Evolutionary conservation across 495 filamentous ascomycete species (phyloP), one percentile per base, ranked within the genome.

Genomic region (Entonaema liquescens): DNA sequence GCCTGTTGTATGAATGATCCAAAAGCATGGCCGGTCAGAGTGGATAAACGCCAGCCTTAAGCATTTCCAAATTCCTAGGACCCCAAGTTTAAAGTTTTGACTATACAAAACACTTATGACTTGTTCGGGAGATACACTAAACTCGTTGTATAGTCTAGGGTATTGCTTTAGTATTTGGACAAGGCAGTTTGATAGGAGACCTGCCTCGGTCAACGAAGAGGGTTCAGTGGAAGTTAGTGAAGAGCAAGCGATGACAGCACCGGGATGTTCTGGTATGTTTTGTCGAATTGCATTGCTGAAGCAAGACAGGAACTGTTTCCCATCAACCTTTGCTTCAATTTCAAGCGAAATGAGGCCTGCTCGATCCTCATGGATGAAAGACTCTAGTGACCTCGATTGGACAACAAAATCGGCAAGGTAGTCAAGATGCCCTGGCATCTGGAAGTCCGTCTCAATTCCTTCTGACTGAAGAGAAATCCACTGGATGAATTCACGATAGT

Each of bases 381-480:
- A 9, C 7, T 28, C 23, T 19, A 59, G 19, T 28, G 44, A 40
- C 19, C 38, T 42, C 13, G 42, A 52, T 9, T 31, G 28, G 28
- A 52, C 29, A 29, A 65, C 58, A 13, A 0, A 26, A 59, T 42
- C 38, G 11, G 40, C 62, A 59, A 65, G 42, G 26, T 52, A 26
- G 3, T 52, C 6, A 28, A 38, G 44, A 29, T 15, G 29, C 38
- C 42, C 62, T 25, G 40, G n/a, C 17, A 19, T 15, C 12, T 38
- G 42, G 21, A 65, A 65, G 21, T 23, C 15, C 12, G 62, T 65
- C 31, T 65, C 62, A 5, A 59, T 65, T 2, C 62, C 54, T 23
- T 65, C 62, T 19, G 54, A n/a, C 52, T 65, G 40, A 5, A 59
- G 40, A 17, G 62, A 65, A 11, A 65, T 38, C 62, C 38, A 65